Conservation (phyloP, 495 filamentous ascomycete species). For the Podospora didyma region DNA sequence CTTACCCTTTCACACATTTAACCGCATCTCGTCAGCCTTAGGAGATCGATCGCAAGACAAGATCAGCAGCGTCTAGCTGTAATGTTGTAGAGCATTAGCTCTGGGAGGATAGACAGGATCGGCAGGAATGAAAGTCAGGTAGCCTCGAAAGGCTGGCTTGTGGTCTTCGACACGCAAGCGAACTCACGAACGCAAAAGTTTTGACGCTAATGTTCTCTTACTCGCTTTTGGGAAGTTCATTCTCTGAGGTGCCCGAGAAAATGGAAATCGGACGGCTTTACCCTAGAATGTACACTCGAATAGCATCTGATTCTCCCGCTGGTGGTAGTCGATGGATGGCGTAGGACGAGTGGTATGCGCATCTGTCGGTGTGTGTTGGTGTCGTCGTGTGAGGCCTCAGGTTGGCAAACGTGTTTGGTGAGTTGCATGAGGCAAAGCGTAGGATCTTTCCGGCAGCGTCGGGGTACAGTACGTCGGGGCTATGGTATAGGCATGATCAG, state of each 20-base stretch:
- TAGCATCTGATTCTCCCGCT: constrained; percentile 35
- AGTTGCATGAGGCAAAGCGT: constrained; percentile 16
- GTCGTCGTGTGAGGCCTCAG: constrained; percentile 11
- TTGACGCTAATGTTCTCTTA: constrained; percentile 12
- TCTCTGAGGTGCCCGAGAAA: constrained; percentile 12
- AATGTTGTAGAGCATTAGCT: constrained; percentile 11
- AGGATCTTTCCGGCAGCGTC: constrained; percentile 5
- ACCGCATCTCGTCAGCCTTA: background rate
- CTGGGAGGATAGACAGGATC: constrained; percentile 14
- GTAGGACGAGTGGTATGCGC: constrained; percentile 12
- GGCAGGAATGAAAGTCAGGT: constrained; percentile 2
- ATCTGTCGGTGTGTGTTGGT: constrained; percentile 19
- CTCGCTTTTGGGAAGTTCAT: constrained; percentile 7
- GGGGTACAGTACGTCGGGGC: background rate
- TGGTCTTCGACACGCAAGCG: constrained; percentile 5
- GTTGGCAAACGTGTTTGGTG: constrained; percentile 9
- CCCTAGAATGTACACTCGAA: constrained; percentile 36
- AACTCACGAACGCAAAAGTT: constrained; percentile 20
- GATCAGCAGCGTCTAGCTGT: constrained; percentile 4
- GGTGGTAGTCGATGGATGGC: constrained; percentile 24
- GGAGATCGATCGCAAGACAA: background rate
- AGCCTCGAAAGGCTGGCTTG: constrained; percentile 3
- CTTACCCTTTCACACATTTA: constrained; percentile 10
- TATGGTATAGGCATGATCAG: constrained; percentile 1
- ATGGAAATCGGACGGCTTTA: constrained; percentile 28